phyloP scores from a whole-genome alignment of 2,329 filamentous ascomycete genomes.

The Fusarium sp. region DNA sequence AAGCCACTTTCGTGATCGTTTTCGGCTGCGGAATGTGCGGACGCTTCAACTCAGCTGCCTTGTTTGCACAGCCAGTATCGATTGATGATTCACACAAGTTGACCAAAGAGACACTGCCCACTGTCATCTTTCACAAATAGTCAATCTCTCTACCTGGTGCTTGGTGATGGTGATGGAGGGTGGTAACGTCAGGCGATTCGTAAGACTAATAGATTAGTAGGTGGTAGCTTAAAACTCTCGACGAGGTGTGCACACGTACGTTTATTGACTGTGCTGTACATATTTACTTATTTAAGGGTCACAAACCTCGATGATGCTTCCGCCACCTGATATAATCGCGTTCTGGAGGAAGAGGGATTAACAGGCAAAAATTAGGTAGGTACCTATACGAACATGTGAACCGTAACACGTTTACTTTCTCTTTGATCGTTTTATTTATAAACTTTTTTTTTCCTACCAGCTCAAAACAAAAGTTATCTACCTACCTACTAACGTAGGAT shows the following conservation, averaged over 20 bases:
- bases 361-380: not conserved
- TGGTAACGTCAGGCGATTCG: slow-evolving; percentile 17
- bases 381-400: not conserved
- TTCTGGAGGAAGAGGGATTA: not conserved
- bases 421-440: not conserved
- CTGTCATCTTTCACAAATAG: slow-evolving; percentile 3
- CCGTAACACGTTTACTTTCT: not conserved
- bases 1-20: slow-evolving; percentile 3
- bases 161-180: not conserved
- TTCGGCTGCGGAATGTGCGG: slow-evolving; percentile 9
- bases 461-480: not conserved
- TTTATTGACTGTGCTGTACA: not conserved
- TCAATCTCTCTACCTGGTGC: not conserved
- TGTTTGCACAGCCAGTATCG: slow-evolving; percentile 13
- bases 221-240: not conserved
- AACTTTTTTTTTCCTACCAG: too few species aligned
- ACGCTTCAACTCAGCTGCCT: not conserved
- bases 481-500: not conserved
- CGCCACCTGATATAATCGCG: slow-evolving; percentile 41
- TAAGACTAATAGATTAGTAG: slow-evolving; percentile 22
- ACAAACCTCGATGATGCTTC: slow-evolving; percentile 21
- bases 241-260: not conserved
- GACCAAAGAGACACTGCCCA: slow-evolving; percentile 1
- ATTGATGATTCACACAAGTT: not conserved
- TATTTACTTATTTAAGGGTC: not conserved